Evolutionary conservation across 108 stramenopile genomes (phyloP).

Genomic region (Epithemia pelagica): DNA sequence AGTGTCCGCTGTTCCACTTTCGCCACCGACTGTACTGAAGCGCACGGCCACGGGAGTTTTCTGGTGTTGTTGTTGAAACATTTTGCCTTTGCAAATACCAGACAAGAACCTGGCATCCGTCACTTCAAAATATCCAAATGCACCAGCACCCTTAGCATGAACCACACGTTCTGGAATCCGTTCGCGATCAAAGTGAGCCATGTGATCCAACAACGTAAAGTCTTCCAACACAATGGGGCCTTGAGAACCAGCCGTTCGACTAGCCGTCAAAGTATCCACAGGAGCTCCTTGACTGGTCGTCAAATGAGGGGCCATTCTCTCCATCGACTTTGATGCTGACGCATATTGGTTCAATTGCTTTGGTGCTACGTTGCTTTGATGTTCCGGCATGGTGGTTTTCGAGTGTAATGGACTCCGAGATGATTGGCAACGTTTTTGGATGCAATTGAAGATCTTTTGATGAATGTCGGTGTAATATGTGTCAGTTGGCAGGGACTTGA

Average conservation of each 20-base stretch:
- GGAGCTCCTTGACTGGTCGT: conserved; percentile 16
- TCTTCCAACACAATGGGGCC: conserved; percentile 45
- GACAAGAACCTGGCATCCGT: conserved; percentile 18
- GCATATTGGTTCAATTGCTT: not conserved
- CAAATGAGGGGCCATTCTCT: too few relatives aligned
- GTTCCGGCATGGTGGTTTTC: not conserved
- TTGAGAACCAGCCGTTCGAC: conserved; percentile 24
- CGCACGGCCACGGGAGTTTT: conserved; percentile 51
- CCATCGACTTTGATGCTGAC: not conserved
- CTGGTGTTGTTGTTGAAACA: conserved; percentile 45
- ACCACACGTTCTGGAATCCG: conserved; percentile 70
- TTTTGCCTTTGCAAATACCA: conserved; percentile 35
- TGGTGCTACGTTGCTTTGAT: not conserved
- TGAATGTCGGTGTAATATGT: too few relatives aligned
- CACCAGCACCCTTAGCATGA: conserved; percentile 63
- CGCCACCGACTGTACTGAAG: conserved; percentile 62
- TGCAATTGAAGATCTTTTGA: too few relatives aligned
- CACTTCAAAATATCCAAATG: conserved; percentile 63
- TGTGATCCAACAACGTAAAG: conserved; percentile 49
- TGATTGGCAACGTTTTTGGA: too few relatives aligned
- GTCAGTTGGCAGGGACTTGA: too few relatives aligned
- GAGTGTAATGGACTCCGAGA: too few relatives aligned
- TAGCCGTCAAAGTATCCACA: conserved; percentile 20
- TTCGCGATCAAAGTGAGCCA: conserved; percentile 64
- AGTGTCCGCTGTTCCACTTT: conserved; percentile 55